Conservation (phyloP, 345 rosid genomes). For the Salix caprea region DNA sequence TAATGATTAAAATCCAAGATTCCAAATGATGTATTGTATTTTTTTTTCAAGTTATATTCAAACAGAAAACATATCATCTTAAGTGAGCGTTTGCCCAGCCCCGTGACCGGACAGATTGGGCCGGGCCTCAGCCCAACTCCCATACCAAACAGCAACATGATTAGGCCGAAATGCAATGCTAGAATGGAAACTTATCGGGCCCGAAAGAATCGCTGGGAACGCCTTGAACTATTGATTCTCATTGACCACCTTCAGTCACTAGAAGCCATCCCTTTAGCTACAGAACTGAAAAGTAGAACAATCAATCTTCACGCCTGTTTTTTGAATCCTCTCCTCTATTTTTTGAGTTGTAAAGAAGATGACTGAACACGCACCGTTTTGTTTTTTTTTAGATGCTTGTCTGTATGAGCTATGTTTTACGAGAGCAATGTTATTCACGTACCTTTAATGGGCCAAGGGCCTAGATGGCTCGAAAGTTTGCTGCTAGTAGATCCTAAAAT, state of each 20-base stretch:
- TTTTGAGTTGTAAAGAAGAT: background rate
- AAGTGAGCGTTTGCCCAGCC: no score
- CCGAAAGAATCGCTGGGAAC: background rate
- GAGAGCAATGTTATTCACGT: background rate
- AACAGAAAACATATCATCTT: no score
- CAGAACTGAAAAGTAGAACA: background rate
- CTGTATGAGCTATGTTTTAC: background rate
- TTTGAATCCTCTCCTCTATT: constrained; percentile 1
- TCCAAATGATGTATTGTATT: no score
- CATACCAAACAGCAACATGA: no score
- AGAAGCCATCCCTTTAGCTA: background rate
- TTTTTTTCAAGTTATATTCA: no score
- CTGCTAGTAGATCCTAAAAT: background rate
- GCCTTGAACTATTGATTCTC: background rate
- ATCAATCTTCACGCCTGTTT: background rate
- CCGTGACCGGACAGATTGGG: no score
- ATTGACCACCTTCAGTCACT: background rate
- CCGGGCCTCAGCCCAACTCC: no score
- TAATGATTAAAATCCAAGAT: no score
- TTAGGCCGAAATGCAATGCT: no score
- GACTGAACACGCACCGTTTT: background rate
- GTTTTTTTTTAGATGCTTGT: background rate
- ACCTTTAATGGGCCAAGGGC: background rate
- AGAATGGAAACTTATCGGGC: no score
- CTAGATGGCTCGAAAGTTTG: background rate